Percentiles rank a stretch among this genome's conserved stretches.
These are phyloP conservation scores for Malassezia equina DNA, from an alignment of 1,284 basidiomycete genomes.

Conservation along the genomic window DNA sequence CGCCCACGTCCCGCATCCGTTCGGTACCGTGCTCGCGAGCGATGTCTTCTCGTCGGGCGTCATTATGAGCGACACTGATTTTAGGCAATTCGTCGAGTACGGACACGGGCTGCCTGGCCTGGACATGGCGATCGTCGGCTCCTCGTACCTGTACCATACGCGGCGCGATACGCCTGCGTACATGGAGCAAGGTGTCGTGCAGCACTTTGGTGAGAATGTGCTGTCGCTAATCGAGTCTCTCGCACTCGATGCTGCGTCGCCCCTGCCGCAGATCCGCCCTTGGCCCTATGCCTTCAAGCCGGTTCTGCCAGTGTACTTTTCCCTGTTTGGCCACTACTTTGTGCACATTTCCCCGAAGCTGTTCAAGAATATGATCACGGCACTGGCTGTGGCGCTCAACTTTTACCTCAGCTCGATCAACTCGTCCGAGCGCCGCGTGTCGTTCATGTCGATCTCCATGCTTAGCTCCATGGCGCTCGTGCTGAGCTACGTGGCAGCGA, in stretches of 20 bases:
- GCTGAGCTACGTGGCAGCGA: conserved; percentile 46
- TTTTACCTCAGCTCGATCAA: conserved; percentile 43
- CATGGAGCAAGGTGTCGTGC: conserved; percentile 63
- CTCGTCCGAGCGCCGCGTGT: conserved; percentile 43
- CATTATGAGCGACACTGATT: conserved; percentile 55
- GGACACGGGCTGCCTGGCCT: conserved; percentile 51
- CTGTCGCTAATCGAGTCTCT: conserved; percentile 72
- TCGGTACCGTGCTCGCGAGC: conserved; percentile 80
- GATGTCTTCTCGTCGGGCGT: conserved; percentile 90
- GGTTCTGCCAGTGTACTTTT: conserved; percentile 62
- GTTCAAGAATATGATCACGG: conserved; percentile 40
- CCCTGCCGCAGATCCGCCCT: conserved; percentile 24
- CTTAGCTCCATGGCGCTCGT: conserved; percentile 27
- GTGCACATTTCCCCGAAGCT: conserved; percentile 53
- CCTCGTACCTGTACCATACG: conserved; percentile 87
- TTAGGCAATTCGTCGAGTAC: conserved; percentile 79
- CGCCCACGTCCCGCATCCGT: conserved; percentile 73
- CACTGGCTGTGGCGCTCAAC: conserved; percentile 36
- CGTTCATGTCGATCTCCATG: conserved; percentile 27
- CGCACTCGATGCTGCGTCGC: conserved; percentile 37
- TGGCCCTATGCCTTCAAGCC: conserved; percentile 17
- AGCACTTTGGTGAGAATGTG: conserved; percentile 87
- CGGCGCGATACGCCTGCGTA: conserved; percentile 72
- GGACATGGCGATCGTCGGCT: conserved; percentile 85
- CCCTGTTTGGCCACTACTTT: conserved; percentile 47